A percentile compares a stretch with the other conserved stretches of the same genome.
phyloP scores from a whole-genome alignment of 306 rosid genomes.

The Echinosophora koreensis region DNA sequence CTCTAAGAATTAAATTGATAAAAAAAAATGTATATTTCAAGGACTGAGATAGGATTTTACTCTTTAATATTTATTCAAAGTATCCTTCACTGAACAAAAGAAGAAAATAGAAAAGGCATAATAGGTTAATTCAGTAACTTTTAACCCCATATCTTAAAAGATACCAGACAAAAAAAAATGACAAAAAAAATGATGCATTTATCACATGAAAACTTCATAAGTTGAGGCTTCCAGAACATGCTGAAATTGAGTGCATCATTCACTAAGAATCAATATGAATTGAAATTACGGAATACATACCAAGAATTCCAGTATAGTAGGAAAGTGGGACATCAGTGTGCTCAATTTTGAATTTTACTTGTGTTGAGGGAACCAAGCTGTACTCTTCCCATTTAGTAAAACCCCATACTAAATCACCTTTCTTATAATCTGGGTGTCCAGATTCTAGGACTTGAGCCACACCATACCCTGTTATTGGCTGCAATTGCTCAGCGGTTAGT shows the following conservation, averaged over 20 bases:
- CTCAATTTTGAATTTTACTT: slow-evolving; percentile 38
- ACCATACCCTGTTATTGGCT: slow-evolving; percentile 54
- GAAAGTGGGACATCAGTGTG: slow-evolving; percentile 55
- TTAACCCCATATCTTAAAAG: background rate
- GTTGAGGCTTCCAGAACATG: background rate
- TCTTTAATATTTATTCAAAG: too few species aligned
- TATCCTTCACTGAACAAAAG: background rate
- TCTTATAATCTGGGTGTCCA: slow-evolving; percentile 44
- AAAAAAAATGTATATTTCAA: too few species aligned
- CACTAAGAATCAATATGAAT: background rate
- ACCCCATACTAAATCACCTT: slow-evolving; percentile 64
- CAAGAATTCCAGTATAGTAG: slow-evolving; percentile 48
- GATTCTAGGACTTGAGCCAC: slow-evolving; percentile 57
- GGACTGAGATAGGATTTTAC: too few species aligned
- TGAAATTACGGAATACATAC: slow-evolving; percentile 25
- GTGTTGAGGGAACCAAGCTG: slow-evolving; percentile 39
- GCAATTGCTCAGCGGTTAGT: slow-evolving; percentile 31
- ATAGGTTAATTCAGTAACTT: background rate
- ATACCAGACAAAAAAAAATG: background rate
- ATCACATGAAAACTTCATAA: background rate
- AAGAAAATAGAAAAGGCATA: background rate
- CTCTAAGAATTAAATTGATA: too few species aligned
- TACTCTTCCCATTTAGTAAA: slow-evolving; percentile 54
- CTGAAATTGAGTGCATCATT: background rate
- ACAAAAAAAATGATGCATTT: background rate